phyloP scores from a whole-genome alignment of 768 basidiomycete genomes.

The Macrolepiota albuminosa region DNA sequence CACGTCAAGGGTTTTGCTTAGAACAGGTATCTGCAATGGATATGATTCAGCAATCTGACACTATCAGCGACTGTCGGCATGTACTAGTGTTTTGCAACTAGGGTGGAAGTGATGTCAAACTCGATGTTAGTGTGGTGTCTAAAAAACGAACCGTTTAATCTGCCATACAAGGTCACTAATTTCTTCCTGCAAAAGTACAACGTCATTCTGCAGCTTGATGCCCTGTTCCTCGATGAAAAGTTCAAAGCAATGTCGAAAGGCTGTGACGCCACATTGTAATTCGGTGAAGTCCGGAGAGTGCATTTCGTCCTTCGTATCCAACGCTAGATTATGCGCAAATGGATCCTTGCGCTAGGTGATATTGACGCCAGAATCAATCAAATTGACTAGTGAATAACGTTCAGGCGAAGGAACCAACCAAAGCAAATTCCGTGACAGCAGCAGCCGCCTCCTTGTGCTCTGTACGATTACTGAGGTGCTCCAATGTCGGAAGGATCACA shows the following conservation, averaged over 20 bases:
- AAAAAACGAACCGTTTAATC: conserved; percentile 7
- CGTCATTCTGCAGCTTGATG: conserved; percentile 1
- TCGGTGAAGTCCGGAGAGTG: conserved; percentile 6
- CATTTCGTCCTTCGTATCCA: not conserved
- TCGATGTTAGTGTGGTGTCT: no score
- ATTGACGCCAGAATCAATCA: not conserved
- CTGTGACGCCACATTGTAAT: conserved; percentile 3
- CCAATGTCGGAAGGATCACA: conserved; percentile 10
- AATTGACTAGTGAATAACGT: no score
- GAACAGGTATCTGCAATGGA: not conserved
- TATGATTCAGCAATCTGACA: not conserved
- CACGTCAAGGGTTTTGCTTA: not conserved
- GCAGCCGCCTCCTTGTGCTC: conserved; percentile 4
- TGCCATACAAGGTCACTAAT: conserved; percentile 8
- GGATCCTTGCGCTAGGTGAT: conserved; percentile 5
- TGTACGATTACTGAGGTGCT: not conserved
- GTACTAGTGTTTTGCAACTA: conserved; percentile 7
- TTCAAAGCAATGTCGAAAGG: conserved; percentile 7
- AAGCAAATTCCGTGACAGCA: conserved; percentile 8
- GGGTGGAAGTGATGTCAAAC: not conserved
- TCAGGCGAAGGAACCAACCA: not conserved
- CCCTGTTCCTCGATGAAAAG: conserved; percentile 9
- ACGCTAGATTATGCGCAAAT: not conserved
- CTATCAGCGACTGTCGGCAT: not conserved
- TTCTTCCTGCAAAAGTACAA: conserved; percentile 5